Conservation (phyloP, 495 filamentous ascomycete species). For the Neurospora discreta region DNA sequence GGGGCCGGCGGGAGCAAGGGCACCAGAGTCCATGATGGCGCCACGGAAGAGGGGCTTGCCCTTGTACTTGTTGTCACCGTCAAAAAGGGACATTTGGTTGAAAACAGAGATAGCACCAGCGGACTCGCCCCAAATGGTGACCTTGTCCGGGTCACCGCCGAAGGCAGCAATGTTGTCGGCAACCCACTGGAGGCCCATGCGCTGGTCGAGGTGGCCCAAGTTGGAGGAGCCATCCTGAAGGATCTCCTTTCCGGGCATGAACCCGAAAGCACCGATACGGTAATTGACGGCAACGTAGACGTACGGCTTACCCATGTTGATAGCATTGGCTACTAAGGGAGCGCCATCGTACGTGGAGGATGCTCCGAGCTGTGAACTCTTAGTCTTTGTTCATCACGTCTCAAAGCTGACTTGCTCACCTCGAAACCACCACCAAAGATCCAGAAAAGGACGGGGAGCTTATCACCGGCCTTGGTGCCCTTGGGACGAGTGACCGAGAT, state of each 20-base stretch:
- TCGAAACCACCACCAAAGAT: conserved; percentile 67
- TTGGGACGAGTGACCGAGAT: conserved; percentile 53
- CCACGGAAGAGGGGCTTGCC: conserved; percentile 57
- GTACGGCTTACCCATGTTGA: conserved; percentile 47
- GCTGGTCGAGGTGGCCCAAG: conserved; percentile 55
- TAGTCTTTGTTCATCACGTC: background rate
- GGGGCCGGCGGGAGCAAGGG: conserved; percentile 48
- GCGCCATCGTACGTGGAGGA: conserved; percentile 48
- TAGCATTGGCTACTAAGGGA: conserved; percentile 39
- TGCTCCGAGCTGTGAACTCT: conserved; percentile 30
- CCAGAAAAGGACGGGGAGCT: conserved; percentile 61
- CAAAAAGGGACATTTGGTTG: conserved; percentile 58
- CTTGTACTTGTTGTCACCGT: conserved; percentile 59
- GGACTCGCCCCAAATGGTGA: conserved; percentile 66
- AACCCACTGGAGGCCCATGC: conserved; percentile 53
- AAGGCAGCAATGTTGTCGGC: conserved; percentile 56
- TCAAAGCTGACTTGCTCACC: conserved; percentile 8
- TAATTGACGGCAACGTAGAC: conserved; percentile 56
- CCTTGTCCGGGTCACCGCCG: conserved; percentile 53
- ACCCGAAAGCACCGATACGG: conserved; percentile 49
- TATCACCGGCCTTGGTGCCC: conserved; percentile 40
- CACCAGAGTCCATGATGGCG: conserved; percentile 65
- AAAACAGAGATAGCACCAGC: conserved; percentile 63
- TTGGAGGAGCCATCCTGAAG: conserved; percentile 51
- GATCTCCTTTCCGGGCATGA: conserved; percentile 51